Conservation (phyloP, 164 flowering plant species). For the Vitis labrusca region DNA sequence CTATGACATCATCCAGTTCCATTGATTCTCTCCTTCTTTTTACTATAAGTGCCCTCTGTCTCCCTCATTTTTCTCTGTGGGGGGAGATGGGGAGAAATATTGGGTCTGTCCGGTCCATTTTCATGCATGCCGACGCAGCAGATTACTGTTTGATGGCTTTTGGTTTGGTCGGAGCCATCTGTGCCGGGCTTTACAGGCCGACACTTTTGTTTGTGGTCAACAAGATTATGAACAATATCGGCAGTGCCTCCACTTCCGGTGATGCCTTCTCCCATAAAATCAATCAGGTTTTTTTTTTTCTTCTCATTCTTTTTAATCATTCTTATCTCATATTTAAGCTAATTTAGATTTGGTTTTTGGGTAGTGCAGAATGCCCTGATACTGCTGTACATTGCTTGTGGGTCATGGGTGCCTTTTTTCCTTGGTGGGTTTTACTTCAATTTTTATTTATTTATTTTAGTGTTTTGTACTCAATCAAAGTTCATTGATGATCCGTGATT, state of each 20-base stretch:
- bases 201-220: conserved; percentile 17
- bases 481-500: no score
- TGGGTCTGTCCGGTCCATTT: conserved; percentile 16
- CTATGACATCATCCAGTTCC: no score
- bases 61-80: no score
- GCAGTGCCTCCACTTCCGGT: conserved; percentile 7
- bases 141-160: conserved; percentile 22
- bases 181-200: conserved; percentile 22
- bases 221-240: conserved; percentile 27
- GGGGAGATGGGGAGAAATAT: background rate
- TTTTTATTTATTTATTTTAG: background rate
- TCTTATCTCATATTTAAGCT: background rate
- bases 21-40: no score
- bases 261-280: conserved; percentile 10
- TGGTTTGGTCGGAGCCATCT: conserved; percentile 25
- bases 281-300: conserved; percentile 13
- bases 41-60: no score
- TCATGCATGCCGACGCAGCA: conserved; percentile 28
- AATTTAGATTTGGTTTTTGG: background rate
- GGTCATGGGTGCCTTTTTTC: conserved; percentile 29
- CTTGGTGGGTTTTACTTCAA: conserved; percentile 22
- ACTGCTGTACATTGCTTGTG: conserved; percentile 31
- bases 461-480: no score
- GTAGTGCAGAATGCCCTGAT: conserved; percentile 28
- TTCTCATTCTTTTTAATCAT: background rate